Evolutionary conservation across 331 rosid genomes (phyloP).

Genomic region (Saraca asoca): DNA sequence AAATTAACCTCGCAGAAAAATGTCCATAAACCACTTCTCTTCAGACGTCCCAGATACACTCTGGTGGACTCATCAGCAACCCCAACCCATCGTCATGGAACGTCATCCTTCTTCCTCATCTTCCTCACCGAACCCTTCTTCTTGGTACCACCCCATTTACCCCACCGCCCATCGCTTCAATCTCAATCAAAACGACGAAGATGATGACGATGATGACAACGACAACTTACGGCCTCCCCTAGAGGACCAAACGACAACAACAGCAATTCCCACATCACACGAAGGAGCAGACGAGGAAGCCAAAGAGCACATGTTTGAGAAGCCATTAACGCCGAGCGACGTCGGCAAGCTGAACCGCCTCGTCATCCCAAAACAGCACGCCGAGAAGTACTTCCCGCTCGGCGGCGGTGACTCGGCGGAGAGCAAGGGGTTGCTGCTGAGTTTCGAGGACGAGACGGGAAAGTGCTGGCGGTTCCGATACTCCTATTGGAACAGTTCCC

Average conservation of each 20-base stretch:
- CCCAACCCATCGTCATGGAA: slow-evolving; percentile 38
- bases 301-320: slow-evolving; percentile 83
- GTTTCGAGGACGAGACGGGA: slow-evolving; percentile 83
- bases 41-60: slow-evolving; percentile 40
- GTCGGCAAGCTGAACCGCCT: slow-evolving; percentile 93
- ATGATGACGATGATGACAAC: slow-evolving; percentile 16
- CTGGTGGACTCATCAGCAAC: slow-evolving; percentile 40
- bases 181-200: slow-evolving; percentile 35
- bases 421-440: slow-evolving; percentile 58
- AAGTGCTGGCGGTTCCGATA: slow-evolving; percentile 90
- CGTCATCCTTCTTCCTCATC: slow-evolving; percentile 10
- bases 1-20: slow-evolving; percentile 5
- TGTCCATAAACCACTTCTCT: slow-evolving; percentile 53
- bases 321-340: slow-evolving; percentile 87
- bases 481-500: slow-evolving; percentile 96
- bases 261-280: too few species aligned
- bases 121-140: slow-evolving; percentile 21
- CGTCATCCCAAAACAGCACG: slow-evolving; percentile 89
- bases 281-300: slow-evolving; percentile 9
- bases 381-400: slow-evolving; percentile 80
- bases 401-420: slow-evolving; percentile 40
- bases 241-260: background rate
- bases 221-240: background rate
- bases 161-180: slow-evolving; percentile 24
- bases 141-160: background rate